Percentiles rank a stretch among this genome's conserved stretches.
Conservation (phyloP, 768 basidiomycete species). For the Xanthoconium stramineum region DNA sequence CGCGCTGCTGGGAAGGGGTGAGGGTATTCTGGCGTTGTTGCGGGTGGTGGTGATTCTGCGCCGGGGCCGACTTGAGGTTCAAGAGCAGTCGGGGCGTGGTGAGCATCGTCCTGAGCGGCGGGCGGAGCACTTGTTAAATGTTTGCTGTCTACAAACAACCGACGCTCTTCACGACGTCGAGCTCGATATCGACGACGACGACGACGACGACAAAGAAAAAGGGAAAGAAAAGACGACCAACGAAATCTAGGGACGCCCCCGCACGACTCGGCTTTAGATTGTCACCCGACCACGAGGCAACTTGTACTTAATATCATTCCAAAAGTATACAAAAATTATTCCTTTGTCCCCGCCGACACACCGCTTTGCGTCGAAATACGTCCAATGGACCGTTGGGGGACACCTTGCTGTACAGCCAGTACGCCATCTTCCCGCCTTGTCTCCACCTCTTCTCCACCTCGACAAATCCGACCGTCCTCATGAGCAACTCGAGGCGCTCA, state of each 20-base stretch:
- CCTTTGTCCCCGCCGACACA: conserved; percentile 62
- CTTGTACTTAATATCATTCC: conserved; percentile 3
- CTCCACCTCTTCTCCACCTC: conserved; percentile 61
- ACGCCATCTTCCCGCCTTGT: conserved; percentile 77
- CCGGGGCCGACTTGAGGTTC: conserved; percentile 31
- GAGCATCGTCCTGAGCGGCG: conserved; percentile 28
- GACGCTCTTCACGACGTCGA: conserved; percentile 20
- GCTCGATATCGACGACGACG: conserved; percentile 5
- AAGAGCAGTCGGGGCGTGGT: conserved; percentile 32
- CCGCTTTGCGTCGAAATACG: conserved; percentile 50
- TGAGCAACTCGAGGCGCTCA: conserved; percentile 52
- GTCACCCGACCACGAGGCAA: conserved; percentile 3
- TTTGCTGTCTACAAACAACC: conserved; percentile 32
- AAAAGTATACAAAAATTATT: conserved; percentile 77
- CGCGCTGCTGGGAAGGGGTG: conserved; percentile 25
- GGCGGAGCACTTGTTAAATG: conserved; percentile 22
- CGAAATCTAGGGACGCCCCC: conserved; percentile 5
- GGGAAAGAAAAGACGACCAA: conserved; percentile 10
- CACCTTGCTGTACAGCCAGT: conserved; percentile 72
- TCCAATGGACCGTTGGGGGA: background rate
- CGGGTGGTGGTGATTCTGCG: conserved; percentile 13
- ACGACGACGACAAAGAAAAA: conserved; percentile 5
- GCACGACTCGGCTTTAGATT: background rate
- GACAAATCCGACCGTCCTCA: conserved; percentile 62
- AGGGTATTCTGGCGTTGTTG: conserved; percentile 29